These are phyloP conservation scores for Phytophthora podocarpi DNA, from an alignment of 352 stramenopile genomes.

Conservation along the genomic window DNA sequence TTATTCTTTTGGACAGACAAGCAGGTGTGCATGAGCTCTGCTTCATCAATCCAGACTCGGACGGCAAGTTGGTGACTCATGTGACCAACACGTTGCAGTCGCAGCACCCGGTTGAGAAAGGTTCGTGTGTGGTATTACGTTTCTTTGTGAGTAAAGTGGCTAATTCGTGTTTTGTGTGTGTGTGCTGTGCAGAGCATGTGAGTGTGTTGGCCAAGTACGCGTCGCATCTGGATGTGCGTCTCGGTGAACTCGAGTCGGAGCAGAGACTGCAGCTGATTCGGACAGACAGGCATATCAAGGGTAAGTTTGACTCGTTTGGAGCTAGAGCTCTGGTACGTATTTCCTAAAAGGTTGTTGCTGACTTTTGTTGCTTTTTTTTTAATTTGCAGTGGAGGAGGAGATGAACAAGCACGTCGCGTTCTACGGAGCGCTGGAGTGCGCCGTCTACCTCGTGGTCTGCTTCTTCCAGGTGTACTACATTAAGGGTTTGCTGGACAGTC, in stretches of 20 bases:
- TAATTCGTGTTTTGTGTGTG: not conserved
- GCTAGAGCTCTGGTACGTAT: too few species aligned
- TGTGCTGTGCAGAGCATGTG: conserved; percentile 60
- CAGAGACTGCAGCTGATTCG: conserved; percentile 78
- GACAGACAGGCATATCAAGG: conserved; percentile 77
- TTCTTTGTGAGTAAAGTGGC: not conserved
- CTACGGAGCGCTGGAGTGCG: conserved; percentile 72
- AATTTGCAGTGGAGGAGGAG: conserved; percentile 66
- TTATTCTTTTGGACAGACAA: conserved; percentile 42
- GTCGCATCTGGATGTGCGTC: conserved; percentile 78
- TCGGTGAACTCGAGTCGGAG: conserved; percentile 82
- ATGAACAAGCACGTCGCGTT: conserved; percentile 82
- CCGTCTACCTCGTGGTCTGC: conserved; percentile 72
- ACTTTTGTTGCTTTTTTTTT: not conserved
- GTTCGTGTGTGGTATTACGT: conserved; percentile 18
- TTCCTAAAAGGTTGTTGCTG: not conserved
- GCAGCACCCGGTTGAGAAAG: conserved; percentile 80
- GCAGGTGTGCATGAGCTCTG: conserved; percentile 70
- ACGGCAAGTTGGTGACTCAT: conserved; percentile 81
- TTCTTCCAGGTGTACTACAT: conserved; percentile 83
- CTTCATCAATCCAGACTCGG: conserved; percentile 75
- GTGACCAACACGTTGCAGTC: conserved; percentile 83
- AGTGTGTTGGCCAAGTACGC: conserved; percentile 83
- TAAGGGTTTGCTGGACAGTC: conserved; percentile 67
- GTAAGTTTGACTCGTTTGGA: conserved; percentile 24